phyloP scores from a whole-genome alignment of 2,329 filamentous ascomycete species.

The Colletotrichum caudatum region DNA sequence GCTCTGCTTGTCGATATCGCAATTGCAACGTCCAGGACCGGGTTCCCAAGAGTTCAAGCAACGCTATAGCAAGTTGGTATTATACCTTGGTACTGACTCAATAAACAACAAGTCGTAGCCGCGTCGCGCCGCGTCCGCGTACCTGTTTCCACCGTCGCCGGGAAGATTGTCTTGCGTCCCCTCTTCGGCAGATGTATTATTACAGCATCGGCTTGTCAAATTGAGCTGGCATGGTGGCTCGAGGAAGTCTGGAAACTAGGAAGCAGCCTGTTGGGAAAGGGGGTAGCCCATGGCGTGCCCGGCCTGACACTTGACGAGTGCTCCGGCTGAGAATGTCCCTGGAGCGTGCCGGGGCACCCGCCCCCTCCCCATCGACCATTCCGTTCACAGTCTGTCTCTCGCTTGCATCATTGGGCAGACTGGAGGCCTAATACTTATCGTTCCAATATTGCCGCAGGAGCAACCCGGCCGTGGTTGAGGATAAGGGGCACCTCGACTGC shows the following conservation, averaged over 20 bases:
- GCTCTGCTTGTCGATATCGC: slow-evolving; percentile 15
- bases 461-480: slow-evolving; percentile 1
- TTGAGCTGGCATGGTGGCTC: neutral
- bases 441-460: slow-evolving; percentile 18
- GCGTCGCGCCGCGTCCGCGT: slow-evolving; percentile 33
- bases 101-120: slow-evolving; percentile 34
- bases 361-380: neutral
- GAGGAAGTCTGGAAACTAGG: slow-evolving; percentile 13
- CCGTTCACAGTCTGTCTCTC: neutral
- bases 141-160: neutral
- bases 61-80: slow-evolving; percentile 7
- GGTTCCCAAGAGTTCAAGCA: slow-evolving; percentile 9
- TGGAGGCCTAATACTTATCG: neutral
- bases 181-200: neutral
- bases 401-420: slow-evolving; percentile 3
- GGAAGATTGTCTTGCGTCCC: neutral
- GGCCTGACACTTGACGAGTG: slow-evolving; percentile 12
- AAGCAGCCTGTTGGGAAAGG: slow-evolving; percentile 17
- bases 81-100: slow-evolving; percentile 30
- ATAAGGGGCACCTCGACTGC: neutral
- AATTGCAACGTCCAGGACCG: slow-evolving; percentile 19
- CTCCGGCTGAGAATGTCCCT: slow-evolving; percentile 14
- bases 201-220: neutral
- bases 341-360: neutral
- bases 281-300: neutral